Percentiles rank a stretch among this genome's conserved stretches.
Evolutionary conservation across 768 basidiomycete species (phyloP).

Genomic region (Cystobasidium tubakii): DNA sequence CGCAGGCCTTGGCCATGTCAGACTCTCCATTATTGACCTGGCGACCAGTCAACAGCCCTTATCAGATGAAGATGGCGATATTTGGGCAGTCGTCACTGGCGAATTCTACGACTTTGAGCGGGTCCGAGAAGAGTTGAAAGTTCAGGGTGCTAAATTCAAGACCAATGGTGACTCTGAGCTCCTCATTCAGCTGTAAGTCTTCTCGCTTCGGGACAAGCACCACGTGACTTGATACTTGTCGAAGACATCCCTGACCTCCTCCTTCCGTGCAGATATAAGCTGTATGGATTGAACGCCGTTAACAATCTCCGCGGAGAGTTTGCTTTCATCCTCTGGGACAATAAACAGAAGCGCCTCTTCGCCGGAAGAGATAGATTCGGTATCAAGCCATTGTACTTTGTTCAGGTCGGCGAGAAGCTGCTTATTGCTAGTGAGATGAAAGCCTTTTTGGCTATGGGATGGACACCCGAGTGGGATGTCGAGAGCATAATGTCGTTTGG

Average conservation of each 20-base stretch:
- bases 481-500: slow-evolving; percentile 41
- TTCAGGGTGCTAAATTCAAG: slow-evolving; percentile 40
- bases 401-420: slow-evolving; percentile 34
- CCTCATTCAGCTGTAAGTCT: slow-evolving; percentile 44
- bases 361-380: slow-evolving; percentile 47
- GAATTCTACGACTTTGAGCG: slow-evolving; percentile 47
- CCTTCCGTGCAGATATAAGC: slow-evolving; percentile 20
- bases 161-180: slow-evolving; percentile 45
- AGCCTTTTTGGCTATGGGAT: slow-evolving; percentile 45
- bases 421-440: slow-evolving; percentile 47
- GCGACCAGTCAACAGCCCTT: slow-evolving; percentile 45
- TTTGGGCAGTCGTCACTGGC: slow-evolving; percentile 47
- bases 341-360: slow-evolving; percentile 35
- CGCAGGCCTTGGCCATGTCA: slow-evolving; percentile 40
- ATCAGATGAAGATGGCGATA: slow-evolving; percentile 38
- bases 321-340: slow-evolving; percentile 45
- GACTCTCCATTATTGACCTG: slow-evolving; percentile 47
- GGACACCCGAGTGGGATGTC: slow-evolving; percentile 47
- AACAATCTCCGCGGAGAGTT: slow-evolving; percentile 46
- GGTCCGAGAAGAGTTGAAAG: slow-evolving; percentile 37
- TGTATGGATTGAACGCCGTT: slow-evolving; percentile 45
- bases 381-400: slow-evolving; percentile 48
- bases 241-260: too few species aligned
- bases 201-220: not conserved
- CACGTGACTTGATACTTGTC: too few species aligned